Percentiles rank a stretch among this genome's conserved stretches.
Conservation (phyloP, 2,329 filamentous ascomycete species). For the Fusarium cicatricum region DNA sequence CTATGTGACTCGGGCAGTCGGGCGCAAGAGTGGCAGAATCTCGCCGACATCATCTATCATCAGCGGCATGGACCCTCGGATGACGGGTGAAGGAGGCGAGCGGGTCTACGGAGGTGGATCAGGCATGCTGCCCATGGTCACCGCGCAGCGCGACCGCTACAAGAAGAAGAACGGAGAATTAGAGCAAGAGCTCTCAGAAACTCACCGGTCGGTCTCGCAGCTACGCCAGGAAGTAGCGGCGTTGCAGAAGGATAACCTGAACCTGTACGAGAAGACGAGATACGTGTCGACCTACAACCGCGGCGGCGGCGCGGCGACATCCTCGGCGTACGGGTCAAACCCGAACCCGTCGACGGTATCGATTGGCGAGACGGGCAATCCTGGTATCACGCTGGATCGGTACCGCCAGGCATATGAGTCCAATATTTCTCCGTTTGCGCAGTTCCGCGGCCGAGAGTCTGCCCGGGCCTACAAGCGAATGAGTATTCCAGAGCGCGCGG, state of each 20-base stretch:
- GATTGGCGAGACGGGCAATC: slow-evolving; percentile 62
- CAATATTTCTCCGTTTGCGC: slow-evolving; percentile 94
- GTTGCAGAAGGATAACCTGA: slow-evolving; percentile 94
- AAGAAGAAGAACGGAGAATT: slow-evolving; percentile 94
- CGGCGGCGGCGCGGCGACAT: slow-evolving; percentile 65
- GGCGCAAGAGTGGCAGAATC: slow-evolving; percentile 71
- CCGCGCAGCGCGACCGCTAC: slow-evolving; percentile 96
- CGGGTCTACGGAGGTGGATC: slow-evolving; percentile 74
- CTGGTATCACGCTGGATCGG: slow-evolving; percentile 77
- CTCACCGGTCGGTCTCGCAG: slow-evolving; percentile 82
- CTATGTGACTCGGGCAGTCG: slow-evolving; percentile 71
- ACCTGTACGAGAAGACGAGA: slow-evolving; percentile 95
- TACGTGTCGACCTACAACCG: slow-evolving; percentile 95
- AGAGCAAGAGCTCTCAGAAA: slow-evolving; percentile 87
- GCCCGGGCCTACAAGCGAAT: slow-evolving; percentile 91
- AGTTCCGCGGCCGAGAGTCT: slow-evolving; percentile 93
- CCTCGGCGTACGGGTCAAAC: slow-evolving; percentile 72
- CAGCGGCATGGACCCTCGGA: slow-evolving; percentile 85
- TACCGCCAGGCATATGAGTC: slow-evolving; percentile 95
- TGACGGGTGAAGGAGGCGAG: slow-evolving; percentile 59
- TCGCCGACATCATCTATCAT: slow-evolving; percentile 99
- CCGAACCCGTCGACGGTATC: slow-evolving; percentile 79
- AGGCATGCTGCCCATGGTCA: slow-evolving; percentile 96
- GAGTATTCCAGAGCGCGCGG: slow-evolving; percentile 87
- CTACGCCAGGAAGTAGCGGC: slow-evolving; percentile 90